These are phyloP conservation scores for Silene vulgaris DNA, from an alignment of 179 eudicot species.

Conservation along the genomic window DNA sequence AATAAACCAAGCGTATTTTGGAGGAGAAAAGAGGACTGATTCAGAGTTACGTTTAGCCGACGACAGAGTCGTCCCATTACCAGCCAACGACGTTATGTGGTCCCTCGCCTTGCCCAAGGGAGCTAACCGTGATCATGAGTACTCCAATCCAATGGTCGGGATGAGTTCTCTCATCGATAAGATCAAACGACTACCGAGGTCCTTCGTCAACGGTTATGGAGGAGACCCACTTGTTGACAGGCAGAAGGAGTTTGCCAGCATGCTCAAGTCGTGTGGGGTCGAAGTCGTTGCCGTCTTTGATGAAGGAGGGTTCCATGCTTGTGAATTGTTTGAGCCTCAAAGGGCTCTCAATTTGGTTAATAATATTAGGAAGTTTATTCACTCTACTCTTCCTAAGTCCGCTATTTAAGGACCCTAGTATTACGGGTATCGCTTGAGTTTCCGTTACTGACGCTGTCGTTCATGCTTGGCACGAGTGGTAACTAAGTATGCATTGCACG, in stretches of 20 bases:
- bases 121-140: constrained; percentile 62
- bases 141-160: constrained; percentile 37
- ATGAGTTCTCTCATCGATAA: constrained; percentile 20
- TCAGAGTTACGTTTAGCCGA: constrained; percentile 40
- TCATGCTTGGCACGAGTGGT: neutral
- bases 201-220: constrained; percentile 47
- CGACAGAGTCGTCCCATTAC: constrained; percentile 45
- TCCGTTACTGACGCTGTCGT: neutral
- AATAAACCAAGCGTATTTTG: constrained; percentile 59
- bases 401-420: neutral
- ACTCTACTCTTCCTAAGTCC: constrained; percentile 14
- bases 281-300: constrained; percentile 38
- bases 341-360: constrained; percentile 40
- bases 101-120: constrained; percentile 55
- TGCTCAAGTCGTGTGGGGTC: constrained; percentile 59
- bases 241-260: constrained; percentile 48
- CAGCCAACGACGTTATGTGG: constrained; percentile 61
- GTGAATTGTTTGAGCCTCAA: constrained; percentile 50
- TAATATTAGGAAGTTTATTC: constrained; percentile 38
- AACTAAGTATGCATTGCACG: neutral
- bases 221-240: constrained; percentile 67
- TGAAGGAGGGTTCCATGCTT: constrained; percentile 60
- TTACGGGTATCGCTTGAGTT: neutral
- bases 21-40: constrained; percentile 49
- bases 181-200: constrained; percentile 53